Evolutionary conservation across 495 filamentous ascomycete species (phyloP), one percentile per base, ranked within the genome.

Genomic region (Zalerion maritima): DNA sequence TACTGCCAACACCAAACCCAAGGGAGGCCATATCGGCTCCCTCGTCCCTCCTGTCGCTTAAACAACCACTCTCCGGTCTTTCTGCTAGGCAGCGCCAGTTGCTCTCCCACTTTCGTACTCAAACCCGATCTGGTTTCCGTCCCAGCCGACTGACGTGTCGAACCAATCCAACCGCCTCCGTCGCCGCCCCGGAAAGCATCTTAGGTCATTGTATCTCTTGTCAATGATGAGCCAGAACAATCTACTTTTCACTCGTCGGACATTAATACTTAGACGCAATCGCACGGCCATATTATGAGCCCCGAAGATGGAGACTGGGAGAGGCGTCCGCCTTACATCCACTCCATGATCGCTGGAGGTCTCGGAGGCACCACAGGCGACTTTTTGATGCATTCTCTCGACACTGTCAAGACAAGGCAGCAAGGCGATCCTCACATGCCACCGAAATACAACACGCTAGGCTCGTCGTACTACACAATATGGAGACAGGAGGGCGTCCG

Each of bases 321-420:
- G 37, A 42, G 43, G 31, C 54, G 58, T 37, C 57, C 60, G 34
- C 59, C 62, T 29, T 56, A 54, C 31, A 40, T 61, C 32, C 51
- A 63, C 35, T 78, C 76, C 45, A 96, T 94, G 87, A 60, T 96
- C 35, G 89, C 91, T 8, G 89, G 89, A 34, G 89, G 86, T 30
- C 49, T 81, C 14, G 89, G 89, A 38, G 89, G 89, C 15, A 83
- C 78, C 17, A 86, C 78, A 26, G 89, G 89, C 29, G 89, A 97
- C 54, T 82, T 97, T 70, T 61, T 97, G 35, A 96, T 97, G 91
- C 89, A 97, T 54, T 94, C 87, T 25, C 69, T 97, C 50, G 89
- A 97, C 58, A 97, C 89, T 5, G 89, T 97, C 31, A 97, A 97
- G 57, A 97, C 89, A n/a, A 71, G 89, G 29, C 89, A 96, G 54